Evolutionary conservation across 345 rosid species (phyloP).

Genomic region (Carallia pectinifolia): DNA sequence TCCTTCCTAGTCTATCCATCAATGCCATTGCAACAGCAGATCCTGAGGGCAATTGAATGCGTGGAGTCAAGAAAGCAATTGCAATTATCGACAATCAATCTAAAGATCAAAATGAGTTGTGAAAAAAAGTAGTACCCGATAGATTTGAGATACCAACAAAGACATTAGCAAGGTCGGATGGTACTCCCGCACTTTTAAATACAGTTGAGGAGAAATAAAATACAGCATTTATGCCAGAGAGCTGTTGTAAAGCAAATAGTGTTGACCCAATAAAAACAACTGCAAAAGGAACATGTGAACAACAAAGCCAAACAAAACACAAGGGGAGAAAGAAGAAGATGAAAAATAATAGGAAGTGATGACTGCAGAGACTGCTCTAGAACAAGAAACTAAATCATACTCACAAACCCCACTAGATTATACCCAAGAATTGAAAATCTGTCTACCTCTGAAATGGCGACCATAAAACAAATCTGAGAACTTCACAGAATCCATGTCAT

Average conservation of each 20-base stretch:
- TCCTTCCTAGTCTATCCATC: slow-evolving; percentile 95
- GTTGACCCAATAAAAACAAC: slow-evolving; percentile 99
- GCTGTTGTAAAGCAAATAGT: slow-evolving; percentile 99
- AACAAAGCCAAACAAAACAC: slow-evolving; percentile 47
- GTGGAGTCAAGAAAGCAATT: slow-evolving; percentile 2
- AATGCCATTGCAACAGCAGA: slow-evolving; percentile 79
- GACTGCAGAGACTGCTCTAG: slow-evolving; percentile 14
- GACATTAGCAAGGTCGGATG: slow-evolving; percentile 69
- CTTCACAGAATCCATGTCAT: slow-evolving; percentile 58
- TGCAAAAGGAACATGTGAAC: slow-evolving; percentile 90
- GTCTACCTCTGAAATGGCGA: slow-evolving; percentile 81
- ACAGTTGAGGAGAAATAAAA: slow-evolving; percentile 99
- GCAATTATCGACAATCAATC: background rate
- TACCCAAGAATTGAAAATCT: slow-evolving; percentile 5
- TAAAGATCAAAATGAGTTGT: slow-evolving; percentile 8
- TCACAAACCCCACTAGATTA: slow-evolving; percentile 11
- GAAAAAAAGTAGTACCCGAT: slow-evolving; percentile 45
- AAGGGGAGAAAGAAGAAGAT: slow-evolving; percentile 8
- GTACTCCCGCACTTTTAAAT: slow-evolving; percentile 91
- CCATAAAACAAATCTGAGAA: slow-evolving; percentile 70
- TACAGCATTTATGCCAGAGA: slow-evolving; percentile 98
- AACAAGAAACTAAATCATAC: slow-evolving; percentile 10
- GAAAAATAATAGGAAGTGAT: slow-evolving; percentile 3
- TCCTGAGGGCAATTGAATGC: slow-evolving; percentile 43
- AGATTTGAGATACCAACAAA: slow-evolving; percentile 80